Evolutionary conservation across 2,329 filamentous ascomycete species (phyloP).

Genomic region (Herpotrichia juniperi): DNA sequence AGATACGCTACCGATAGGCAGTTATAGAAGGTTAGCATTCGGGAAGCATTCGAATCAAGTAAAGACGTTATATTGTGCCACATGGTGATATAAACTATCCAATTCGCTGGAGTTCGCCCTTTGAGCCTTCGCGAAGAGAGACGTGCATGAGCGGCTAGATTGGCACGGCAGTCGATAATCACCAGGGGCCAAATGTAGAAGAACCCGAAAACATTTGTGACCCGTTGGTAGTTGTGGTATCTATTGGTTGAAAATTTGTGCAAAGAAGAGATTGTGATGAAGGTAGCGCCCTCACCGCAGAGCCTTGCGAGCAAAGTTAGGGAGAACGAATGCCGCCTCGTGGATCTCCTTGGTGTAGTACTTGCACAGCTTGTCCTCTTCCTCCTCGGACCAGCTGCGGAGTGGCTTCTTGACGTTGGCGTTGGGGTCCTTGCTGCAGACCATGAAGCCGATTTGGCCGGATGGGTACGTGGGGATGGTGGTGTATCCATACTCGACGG

Average conservation of each 20-base stretch:
- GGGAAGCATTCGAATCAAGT: not conserved
- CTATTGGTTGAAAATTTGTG: conserved; percentile 29
- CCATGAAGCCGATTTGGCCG: conserved; percentile 99
- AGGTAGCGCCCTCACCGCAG: conserved; percentile 48
- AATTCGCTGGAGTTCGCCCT: conserved; percentile 5
- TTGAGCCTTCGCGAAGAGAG: not conserved
- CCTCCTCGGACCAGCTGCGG: conserved; percentile 79
- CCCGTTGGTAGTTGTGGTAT: conserved; percentile 39
- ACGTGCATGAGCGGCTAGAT: conserved; percentile 12
- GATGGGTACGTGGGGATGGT: conserved; percentile 99
- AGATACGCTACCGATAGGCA: not conserved
- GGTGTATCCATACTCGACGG: conserved; percentile 97
- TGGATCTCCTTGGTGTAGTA: conserved; percentile 99
- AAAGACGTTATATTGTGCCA: not conserved
- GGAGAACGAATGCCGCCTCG: conserved; percentile 90
- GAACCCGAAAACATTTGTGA: conserved; percentile 28
- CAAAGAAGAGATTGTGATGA: conserved; percentile 11
- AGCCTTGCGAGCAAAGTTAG: conserved; percentile 87
- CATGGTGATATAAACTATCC: conserved; percentile 6
- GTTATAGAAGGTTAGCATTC: not conserved
- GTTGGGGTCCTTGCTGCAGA: conserved; percentile 92
- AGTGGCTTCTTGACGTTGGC: conserved; percentile 85
- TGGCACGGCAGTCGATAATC: conserved; percentile 1
- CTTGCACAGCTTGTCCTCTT: conserved; percentile 90
- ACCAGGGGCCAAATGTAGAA: conserved; percentile 9